Conservation (phyloP, 73 alveolate species). For the Stentor roeselii region DNA sequence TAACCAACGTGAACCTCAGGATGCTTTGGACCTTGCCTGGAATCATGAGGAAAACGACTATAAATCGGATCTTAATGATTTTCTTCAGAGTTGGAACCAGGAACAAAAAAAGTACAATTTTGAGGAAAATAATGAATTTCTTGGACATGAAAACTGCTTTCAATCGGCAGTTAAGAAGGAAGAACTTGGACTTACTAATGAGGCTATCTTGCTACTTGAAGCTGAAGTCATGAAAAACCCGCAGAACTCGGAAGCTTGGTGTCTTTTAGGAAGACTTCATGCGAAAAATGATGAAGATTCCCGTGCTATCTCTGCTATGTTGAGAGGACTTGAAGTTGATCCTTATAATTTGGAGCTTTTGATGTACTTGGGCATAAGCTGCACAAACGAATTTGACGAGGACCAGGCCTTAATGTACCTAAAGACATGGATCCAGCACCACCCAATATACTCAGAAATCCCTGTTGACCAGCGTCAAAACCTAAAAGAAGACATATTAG, state of each 20-base stretch:
- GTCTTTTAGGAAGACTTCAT: slow-evolving; percentile 69
- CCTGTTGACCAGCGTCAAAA: slow-evolving; percentile 44
- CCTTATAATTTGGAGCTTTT: slow-evolving; percentile 80
- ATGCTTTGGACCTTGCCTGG: background rate
- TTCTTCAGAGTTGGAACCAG: slow-evolving; percentile 11
- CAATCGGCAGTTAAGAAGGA: slow-evolving; percentile 47
- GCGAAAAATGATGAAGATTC: slow-evolving; percentile 73
- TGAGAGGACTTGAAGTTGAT: slow-evolving; percentile 53
- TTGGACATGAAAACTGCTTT: slow-evolving; percentile 37
- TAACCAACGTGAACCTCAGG: background rate
- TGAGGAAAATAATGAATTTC: slow-evolving; percentile 44
- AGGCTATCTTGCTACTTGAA: slow-evolving; percentile 59
- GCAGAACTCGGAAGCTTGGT: slow-evolving; percentile 69
- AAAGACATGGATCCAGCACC: slow-evolving; percentile 50
- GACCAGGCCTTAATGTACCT: slow-evolving; percentile 63
- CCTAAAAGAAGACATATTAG: slow-evolving; percentile 38
- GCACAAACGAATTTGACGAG: slow-evolving; percentile 81
- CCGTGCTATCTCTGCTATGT: slow-evolving; percentile 49
- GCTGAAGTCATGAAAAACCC: slow-evolving; percentile 59
- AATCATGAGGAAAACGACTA: background rate
- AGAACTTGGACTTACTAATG: slow-evolving; percentile 50
- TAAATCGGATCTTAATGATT: background rate
- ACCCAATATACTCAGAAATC: slow-evolving; percentile 61
- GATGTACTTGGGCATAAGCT: slow-evolving; percentile 69
- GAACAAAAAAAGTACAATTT: slow-evolving; percentile 29